Evolutionary conservation across 2,329 filamentous ascomycete species (phyloP), one percentile per base, ranked within the genome.

Genomic region (Madurella mycetomatis): DNA sequence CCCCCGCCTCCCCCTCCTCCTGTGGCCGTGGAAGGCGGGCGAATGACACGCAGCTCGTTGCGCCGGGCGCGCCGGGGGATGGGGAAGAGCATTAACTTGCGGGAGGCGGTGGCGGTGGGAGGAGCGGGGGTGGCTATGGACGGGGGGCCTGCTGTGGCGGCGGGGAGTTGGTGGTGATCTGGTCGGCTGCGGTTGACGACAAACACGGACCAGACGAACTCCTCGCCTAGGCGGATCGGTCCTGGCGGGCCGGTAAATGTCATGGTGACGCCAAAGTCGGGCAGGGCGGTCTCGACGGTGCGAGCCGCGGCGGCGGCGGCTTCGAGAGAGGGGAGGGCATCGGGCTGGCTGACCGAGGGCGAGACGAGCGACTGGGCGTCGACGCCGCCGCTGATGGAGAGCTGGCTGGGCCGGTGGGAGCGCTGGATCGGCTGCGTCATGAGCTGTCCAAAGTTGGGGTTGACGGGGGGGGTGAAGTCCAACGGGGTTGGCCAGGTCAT

Each of bases 151-250:
- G 55, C 19, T 2, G 58, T 8, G n/a, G 51, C 18, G 8, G 47
- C 37, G 12, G 51, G 17, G 47, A 34, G n/a, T n/a, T n/a, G 48
- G 57, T 62, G 41, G 55, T 71, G 53, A 65, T 70, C 30, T 73
- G 78, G 41, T 74, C 55, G 72, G 45, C 81, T 83, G 47, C 86
- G 82, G 68, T 92, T 94, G 60, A 90, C 85, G 39, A 92, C 84
- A 64, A 90, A 87, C 15, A 92, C 78, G 34, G 79, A 80, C 85
- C 89, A 90, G 41, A 76, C 74, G 67, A 94, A 91, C 47, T 84
- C 75, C 44, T 88, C 78, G 39, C 86, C 86, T 0, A 84, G 79
- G 54, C 75, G 76, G 19, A 89, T 75, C 50, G 78, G 75, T 18
- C 70, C 65, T 12, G 69, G 56, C 34, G 87, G 86, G 0, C 81